Evolutionary conservation across 2,329 filamentous ascomycete genomes (phyloP).

Genomic region (Trichoderma citrinoviride): DNA sequence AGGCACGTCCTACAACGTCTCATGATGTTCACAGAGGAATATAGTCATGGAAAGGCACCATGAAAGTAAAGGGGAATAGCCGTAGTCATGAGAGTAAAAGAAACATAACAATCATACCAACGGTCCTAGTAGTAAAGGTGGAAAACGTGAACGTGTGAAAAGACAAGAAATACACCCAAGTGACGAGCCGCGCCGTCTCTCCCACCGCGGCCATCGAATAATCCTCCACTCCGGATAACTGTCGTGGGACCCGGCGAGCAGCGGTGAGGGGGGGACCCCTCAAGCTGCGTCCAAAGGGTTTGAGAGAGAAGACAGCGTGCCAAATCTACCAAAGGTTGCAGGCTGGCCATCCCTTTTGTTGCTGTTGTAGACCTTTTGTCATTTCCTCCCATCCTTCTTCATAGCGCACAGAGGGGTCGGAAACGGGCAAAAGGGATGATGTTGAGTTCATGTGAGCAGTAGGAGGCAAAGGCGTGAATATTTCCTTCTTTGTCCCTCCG

Average conservation of each 20-base stretch:
- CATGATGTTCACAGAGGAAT: neutral
- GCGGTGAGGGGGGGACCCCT: neutral
- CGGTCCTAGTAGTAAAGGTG: constrained; percentile 9
- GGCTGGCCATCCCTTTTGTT: neutral
- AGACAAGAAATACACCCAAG: constrained; percentile 6
- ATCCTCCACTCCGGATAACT: constrained; percentile 42
- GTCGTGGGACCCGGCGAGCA: constrained; percentile 42
- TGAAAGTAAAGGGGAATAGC: constrained; percentile 16
- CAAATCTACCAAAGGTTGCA: constrained; percentile 7
- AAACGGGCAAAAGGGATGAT: neutral
- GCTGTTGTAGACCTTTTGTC: neutral
- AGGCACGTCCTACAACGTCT: constrained; percentile 25
- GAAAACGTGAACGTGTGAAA: constrained; percentile 21
- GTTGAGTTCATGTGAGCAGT: constrained; percentile 14
- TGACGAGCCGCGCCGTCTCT: constrained; percentile 58
- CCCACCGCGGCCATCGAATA: constrained; percentile 50
- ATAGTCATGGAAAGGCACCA: neutral
- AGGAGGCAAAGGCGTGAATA: constrained; percentile 7
- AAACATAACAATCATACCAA: constrained; percentile 19
- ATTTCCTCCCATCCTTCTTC: neutral
- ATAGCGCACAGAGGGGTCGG: neutral
- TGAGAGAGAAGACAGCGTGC: constrained; percentile 66
- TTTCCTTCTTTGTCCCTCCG: neutral
- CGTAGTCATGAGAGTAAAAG: constrained; percentile 30
- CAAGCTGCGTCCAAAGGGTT: constrained; percentile 33